phyloP scores from a whole-genome alignment of 495 filamentous ascomycete genomes.

The Daldinia childiae region DNA sequence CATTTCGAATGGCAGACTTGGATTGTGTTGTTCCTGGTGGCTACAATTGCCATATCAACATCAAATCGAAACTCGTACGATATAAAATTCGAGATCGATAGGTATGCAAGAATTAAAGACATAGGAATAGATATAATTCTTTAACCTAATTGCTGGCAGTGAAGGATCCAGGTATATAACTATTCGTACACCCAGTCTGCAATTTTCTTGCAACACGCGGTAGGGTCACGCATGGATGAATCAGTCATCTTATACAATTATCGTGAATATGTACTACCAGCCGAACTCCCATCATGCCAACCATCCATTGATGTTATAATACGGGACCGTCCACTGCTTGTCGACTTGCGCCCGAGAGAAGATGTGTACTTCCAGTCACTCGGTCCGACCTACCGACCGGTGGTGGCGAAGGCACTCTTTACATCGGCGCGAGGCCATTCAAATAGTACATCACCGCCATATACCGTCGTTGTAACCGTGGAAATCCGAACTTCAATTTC shows the following conservation, averaged over 20 bases:
- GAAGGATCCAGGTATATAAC: constrained; percentile 3
- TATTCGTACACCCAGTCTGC: neutral
- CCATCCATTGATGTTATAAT: constrained; percentile 26
- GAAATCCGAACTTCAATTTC: constrained; percentile 75
- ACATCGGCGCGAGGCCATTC: constrained; percentile 66
- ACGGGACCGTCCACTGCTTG: constrained; percentile 28
- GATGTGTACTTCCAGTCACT: constrained; percentile 42
- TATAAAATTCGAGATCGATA: neutral
- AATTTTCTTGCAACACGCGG: neutral
- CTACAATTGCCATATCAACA: neutral
- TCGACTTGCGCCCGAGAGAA: constrained; percentile 33
- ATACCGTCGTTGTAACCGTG: constrained; percentile 66
- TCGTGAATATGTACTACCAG: constrained; percentile 39
- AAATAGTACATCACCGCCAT: constrained; percentile 63
- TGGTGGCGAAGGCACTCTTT: constrained; percentile 57
- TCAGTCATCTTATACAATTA: constrained; percentile 38
- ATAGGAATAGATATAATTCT: constrained; percentile 2
- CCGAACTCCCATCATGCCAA: constrained; percentile 41
- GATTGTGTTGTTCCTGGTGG: too few relatives aligned
- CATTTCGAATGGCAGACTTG: too few relatives aligned
- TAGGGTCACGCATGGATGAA: neutral
- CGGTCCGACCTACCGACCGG: constrained; percentile 53
- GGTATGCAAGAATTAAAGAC: neutral
- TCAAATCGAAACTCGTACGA: neutral
- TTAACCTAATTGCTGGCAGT: neutral